Base-by-base conservation (phyloP, 2,329 filamentous ascomycete species). In the Trichoderma arundinaceum region DNA sequence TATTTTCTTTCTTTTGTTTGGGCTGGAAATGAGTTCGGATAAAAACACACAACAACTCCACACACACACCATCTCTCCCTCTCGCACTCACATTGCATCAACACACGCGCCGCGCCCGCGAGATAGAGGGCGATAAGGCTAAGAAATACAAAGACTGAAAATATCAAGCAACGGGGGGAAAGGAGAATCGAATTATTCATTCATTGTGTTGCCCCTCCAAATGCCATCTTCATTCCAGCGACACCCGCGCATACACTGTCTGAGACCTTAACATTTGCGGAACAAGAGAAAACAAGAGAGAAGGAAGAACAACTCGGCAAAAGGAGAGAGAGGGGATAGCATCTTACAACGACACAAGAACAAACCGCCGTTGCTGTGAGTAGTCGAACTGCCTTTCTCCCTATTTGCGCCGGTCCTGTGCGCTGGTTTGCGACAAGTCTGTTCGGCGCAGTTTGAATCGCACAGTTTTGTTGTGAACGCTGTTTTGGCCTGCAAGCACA, bases 231-330 rank as follows among this genome's bases (percentile, higher is more conserved):
- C 64, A 43, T 66, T 41, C 49, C 58, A 28, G 54, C 48, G 43
- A 39, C 32, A 46, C 58, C 49, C 33, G 57, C 64, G 60, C 49
- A 48, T 53, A 39, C 48, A 58, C 38, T 65, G 66, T 62, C 64
- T 62, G 43, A 63, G 58, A 64, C 68, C 51, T 60, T 67, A 61
- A 66, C 66, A 68, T 62, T 63, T 43, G 46, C 51, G 28, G 32
- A 28, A 28, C n/a, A 28, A 49, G 28, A 32, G 49, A 32, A 7
- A 43, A 53, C n/a, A 52, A 33, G 3, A 15, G 7, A 8, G 22
- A 15, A 44, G 35, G 28, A 44, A 54, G 32, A 28, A 28, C n/a
- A 41, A 54, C 32, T 5, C 39, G n/a, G 19, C 6, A 39, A 41
- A 22, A 15, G 32, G 28, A 35, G 7, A 7, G 49, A 43, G 44